These are phyloP conservation scores for Choiromyces venosus DNA, from an alignment of 495 filamentous ascomycete genomes.

Conservation along the genomic window DNA sequence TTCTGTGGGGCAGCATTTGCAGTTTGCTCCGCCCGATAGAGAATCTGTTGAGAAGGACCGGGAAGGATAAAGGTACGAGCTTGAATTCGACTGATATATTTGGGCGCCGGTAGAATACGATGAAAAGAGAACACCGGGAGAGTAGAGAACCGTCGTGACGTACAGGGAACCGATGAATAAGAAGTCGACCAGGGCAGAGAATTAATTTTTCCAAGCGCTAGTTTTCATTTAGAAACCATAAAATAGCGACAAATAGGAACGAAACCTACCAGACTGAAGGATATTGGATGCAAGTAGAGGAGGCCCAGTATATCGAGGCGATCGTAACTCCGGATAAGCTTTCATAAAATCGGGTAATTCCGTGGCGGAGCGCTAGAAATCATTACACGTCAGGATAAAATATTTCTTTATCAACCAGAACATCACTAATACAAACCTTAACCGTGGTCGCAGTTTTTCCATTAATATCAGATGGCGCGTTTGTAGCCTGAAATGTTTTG, in stretches of 20 bases:
- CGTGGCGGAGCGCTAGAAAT: slow-evolving; percentile 14
- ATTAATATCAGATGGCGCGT: not conserved
- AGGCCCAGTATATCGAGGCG: slow-evolving; percentile 18
- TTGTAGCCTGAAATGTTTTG: slow-evolving; percentile 2
- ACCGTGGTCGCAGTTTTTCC: not conserved
- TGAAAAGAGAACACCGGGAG: slow-evolving; percentile 16
- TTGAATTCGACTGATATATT: slow-evolving; percentile 24
- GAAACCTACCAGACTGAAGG: slow-evolving; percentile 22
- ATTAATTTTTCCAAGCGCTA: slow-evolving; percentile 15
- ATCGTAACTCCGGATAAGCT: slow-evolving; percentile 19
- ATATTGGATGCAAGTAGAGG: slow-evolving; percentile 22
- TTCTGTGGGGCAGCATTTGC: slow-evolving; percentile 88
- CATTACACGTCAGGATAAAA: not conserved
- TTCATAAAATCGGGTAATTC: slow-evolving; percentile 29
- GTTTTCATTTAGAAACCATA: slow-evolving; percentile 2
- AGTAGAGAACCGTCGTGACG: slow-evolving; percentile 22
- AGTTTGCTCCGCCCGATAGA: slow-evolving; percentile 72
- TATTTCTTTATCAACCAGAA: not conserved
- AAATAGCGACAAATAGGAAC: not conserved
- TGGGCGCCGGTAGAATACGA: slow-evolving; percentile 33
- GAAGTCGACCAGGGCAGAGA: not conserved
- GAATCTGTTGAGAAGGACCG: slow-evolving; percentile 53
- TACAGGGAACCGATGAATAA: slow-evolving; percentile 11
- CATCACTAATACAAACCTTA: not conserved
- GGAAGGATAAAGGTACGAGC: slow-evolving; percentile 49